Conservation (phyloP, 2,329 filamentous ascomycete genomes). For the Verticillium nubilum region DNA sequence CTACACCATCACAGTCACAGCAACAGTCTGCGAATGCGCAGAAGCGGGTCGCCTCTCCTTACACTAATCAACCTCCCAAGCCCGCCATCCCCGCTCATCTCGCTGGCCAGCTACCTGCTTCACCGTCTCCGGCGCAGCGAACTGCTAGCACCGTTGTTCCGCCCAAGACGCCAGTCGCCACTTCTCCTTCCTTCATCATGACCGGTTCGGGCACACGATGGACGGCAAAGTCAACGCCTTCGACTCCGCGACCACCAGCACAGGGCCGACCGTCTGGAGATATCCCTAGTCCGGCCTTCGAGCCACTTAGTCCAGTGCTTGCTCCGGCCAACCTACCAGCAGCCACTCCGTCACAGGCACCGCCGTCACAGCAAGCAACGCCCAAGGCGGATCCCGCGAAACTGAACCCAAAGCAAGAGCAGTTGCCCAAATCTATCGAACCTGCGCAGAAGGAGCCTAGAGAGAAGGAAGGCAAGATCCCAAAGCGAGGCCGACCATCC, state of each 20-base stretch:
- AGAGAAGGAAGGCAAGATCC: conserved; percentile 16
- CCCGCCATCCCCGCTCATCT: conserved; percentile 36
- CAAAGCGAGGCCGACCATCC: conserved; percentile 25
- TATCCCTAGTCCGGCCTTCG: conserved; percentile 47
- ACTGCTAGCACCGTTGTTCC: conserved; percentile 21
- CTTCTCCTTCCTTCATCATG: conserved; percentile 19
- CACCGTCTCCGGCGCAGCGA: conserved; percentile 24
- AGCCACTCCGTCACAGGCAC: conserved; percentile 21
- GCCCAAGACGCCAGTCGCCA: conserved; percentile 27
- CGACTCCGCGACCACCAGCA: conserved; percentile 42
- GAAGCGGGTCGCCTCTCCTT: conserved; percentile 23
- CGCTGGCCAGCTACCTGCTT: conserved; percentile 30
- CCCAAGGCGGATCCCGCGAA: conserved; percentile 21
- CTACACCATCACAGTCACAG: conserved; percentile 15
- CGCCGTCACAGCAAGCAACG: conserved; percentile 26
- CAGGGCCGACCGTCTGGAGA: conserved; percentile 18
- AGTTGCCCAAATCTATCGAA: neutral
- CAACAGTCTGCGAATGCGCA: conserved; percentile 15
- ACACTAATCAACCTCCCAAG: conserved; percentile 24
- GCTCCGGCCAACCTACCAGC: conserved; percentile 28
- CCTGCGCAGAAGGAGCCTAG: neutral
- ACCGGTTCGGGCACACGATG: conserved; percentile 50
- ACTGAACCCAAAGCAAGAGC: neutral
- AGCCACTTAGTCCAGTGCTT: conserved; percentile 53
- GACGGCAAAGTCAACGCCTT: conserved; percentile 50